Base-by-base conservation (phyloP, 768 basidiomycete species). In the Filobasidium wieringae region DNA sequence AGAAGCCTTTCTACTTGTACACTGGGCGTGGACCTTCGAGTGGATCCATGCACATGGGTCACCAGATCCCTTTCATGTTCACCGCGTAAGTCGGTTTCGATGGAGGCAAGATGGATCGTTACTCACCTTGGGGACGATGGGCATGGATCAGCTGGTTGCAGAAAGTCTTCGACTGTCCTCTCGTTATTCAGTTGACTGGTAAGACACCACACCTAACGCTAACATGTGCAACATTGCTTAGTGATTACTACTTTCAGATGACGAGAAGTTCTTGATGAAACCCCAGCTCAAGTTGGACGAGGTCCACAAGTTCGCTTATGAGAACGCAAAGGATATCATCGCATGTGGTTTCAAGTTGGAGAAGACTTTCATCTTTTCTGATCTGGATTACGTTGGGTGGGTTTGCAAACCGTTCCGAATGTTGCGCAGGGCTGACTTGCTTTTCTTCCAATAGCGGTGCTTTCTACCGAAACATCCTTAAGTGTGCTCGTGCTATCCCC, bases 261-360 rank as follows among this genome's bases (percentile, higher is more conserved):
- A 99, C 73, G 95, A 99, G 72, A 99, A 99, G 73, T 99, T 97
- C 78, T 75, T 99, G 47, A 95, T 99, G 81, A 93, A 97, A 33
- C 55, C 55, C 17, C 15, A 87, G 63, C 81, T 95, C 59, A 92
- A 88, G 72, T 79, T 87, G 33, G 88, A 96, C 63, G 85, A 96
- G 71, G 86, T 87, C 22, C 82, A 83, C 68, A 77, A 78, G 24
- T 97, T 91, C 71, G 81, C 88, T 7, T 80, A 80, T 57, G 80
- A 82, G 68, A 99, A 97, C 68, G 86, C 91, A n/a, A 82, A 80
- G 64, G 93, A 97, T 72, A 93, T 97, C 68, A 96, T 99, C 65
- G 90, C 95, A 0, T 87, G 92, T 60, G 95, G 95, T 1, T 90
- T 97, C 75, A 80, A 92, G 59, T 78, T 82, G 24, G 81, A 90